phyloP scores from a whole-genome alignment of 2,329 filamentous ascomycete genomes.

The Pyricularia grisea region DNA sequence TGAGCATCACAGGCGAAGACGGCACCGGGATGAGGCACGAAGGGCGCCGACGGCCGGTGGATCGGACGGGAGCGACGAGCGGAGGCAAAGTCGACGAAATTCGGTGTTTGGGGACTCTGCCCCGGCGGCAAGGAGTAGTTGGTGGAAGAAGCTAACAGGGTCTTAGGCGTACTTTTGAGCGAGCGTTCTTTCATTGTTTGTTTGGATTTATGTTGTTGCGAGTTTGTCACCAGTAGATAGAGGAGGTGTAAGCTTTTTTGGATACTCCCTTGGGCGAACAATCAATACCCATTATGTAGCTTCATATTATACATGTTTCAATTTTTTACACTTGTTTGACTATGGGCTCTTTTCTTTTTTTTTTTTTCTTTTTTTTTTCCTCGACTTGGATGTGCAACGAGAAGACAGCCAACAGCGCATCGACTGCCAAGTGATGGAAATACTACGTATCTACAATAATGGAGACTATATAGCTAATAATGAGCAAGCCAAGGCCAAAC shows the following conservation, averaged over 20 bases:
- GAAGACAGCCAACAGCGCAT: neutral
- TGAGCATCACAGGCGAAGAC: slow-evolving; percentile 15
- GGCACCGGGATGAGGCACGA: neutral
- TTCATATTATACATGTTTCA: neutral
- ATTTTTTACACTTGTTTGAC: neutral
- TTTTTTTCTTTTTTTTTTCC: neutral
- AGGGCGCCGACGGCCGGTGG: neutral
- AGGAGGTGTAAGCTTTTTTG: neutral
- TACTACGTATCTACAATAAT: neutral
- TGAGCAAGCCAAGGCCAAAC: neutral
- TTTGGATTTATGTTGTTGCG: neutral
- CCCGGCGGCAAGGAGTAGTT: slow-evolving; percentile 37
- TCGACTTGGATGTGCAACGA: neutral
- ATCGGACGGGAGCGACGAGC: slow-evolving; percentile 25
- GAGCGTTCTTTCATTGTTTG: neutral
- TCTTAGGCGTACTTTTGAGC: neutral
- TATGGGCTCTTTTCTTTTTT: neutral
- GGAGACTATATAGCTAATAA: neutral
- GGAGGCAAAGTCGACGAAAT: slow-evolving; percentile 27
- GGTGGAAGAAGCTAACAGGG: slow-evolving; percentile 49
- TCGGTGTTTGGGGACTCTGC: slow-evolving; percentile 33
- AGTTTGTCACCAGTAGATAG: neutral
- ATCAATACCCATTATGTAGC: neutral
- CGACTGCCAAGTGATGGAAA: neutral
- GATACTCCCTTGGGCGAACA: neutral